Conservation (phyloP, 179 eudicot species). For the Silene coronaria region DNA sequence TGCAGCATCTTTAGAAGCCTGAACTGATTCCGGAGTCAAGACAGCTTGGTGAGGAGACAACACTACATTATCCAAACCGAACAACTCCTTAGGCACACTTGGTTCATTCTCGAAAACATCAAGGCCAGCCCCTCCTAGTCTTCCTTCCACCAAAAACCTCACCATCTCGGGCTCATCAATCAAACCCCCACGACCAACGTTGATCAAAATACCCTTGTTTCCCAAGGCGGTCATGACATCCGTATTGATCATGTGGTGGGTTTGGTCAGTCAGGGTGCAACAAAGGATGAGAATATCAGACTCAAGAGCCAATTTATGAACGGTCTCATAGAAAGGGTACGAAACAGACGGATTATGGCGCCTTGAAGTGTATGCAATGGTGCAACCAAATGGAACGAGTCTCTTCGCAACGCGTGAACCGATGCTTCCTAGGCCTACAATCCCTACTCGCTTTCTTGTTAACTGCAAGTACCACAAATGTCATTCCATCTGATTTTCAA, state of each 20-base stretch:
- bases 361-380: constrained; percentile 60
- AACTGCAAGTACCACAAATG: constrained; percentile 37
- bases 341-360: constrained; percentile 39
- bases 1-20: constrained; percentile 31
- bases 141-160: constrained; percentile 39
- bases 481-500: not conserved
- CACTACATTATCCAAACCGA: constrained; percentile 57
- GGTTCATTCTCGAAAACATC: constrained; percentile 79
- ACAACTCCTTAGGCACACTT: constrained; percentile 50
- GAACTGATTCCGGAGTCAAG: constrained; percentile 40
- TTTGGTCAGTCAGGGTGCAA: constrained; percentile 45
- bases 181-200: constrained; percentile 62
- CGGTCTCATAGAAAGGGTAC: constrained; percentile 34
- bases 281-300: constrained; percentile 45
- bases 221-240: constrained; percentile 56
- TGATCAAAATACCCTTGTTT: constrained; percentile 48
- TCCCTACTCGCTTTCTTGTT: constrained; percentile 55
- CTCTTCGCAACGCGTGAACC: constrained; percentile 54
- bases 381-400: constrained; percentile 55
- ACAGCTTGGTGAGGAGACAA: constrained; percentile 59
- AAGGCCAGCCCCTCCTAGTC: constrained; percentile 63
- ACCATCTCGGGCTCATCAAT: constrained; percentile 55
- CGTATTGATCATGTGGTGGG: constrained; percentile 52
- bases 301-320: constrained; percentile 38
- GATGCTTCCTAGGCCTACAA: constrained; percentile 68